These are phyloP conservation scores for Aspergillus tamarii DNA, from an alignment of 2,329 filamentous ascomycete genomes.

Conservation along the genomic window DNA sequence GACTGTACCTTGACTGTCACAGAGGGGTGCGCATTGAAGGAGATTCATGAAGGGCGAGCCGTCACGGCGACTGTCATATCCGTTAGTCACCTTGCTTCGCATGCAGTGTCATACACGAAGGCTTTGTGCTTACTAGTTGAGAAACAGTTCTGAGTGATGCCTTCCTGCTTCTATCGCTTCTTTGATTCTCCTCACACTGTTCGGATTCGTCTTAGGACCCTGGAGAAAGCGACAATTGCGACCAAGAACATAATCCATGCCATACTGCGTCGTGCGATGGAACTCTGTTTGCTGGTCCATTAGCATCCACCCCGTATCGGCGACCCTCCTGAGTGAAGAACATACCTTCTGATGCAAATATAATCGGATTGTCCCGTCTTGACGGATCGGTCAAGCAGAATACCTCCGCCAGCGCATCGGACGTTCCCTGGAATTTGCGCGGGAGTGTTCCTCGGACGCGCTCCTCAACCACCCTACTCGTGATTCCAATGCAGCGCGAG, in stretches of 20 bases:
- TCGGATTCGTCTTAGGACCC: slow-evolving; percentile 69
- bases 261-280: slow-evolving; percentile 74
- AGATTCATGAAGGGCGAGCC: slow-evolving; percentile 78
- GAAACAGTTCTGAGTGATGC: slow-evolving; percentile 72
- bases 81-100: slow-evolving; percentile 4
- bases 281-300: slow-evolving; percentile 58
- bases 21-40: slow-evolving; percentile 71
- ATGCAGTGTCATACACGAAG: not conserved
- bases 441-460: slow-evolving; percentile 70
- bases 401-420: slow-evolving; percentile 74
- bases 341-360: slow-evolving; percentile 74
- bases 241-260: slow-evolving; percentile 71
- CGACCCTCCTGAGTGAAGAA: not conserved
- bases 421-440: slow-evolving; percentile 66
- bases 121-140: slow-evolving; percentile 68
- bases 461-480: slow-evolving; percentile 69
- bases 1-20: slow-evolving; percentile 67
- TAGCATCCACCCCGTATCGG: not conserved
- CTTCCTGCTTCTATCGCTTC: slow-evolving; percentile 65
- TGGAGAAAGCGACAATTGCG: slow-evolving; percentile 80
- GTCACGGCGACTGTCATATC: slow-evolving; percentile 61
- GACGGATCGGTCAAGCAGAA: slow-evolving; percentile 78
- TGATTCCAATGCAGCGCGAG: slow-evolving; percentile 68
- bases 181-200: slow-evolving; percentile 64
- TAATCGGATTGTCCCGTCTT: slow-evolving; percentile 72